phyloP scores from a whole-genome alignment of 495 filamentous ascomycete genomes.

The Hypoxylon lenormandii region DNA sequence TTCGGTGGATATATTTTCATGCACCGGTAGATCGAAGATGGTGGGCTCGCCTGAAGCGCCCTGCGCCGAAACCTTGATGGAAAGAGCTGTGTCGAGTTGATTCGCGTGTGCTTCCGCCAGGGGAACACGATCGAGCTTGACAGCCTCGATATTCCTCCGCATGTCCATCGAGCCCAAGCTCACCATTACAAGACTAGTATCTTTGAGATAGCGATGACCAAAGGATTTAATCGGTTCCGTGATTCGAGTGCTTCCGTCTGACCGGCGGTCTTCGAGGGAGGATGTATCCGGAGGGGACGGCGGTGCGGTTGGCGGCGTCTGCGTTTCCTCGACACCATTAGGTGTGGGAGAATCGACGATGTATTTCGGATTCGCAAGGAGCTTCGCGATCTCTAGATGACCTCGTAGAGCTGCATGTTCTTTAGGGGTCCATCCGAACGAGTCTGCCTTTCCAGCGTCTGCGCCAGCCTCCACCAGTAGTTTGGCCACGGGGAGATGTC shows the following conservation, averaged over 20 bases:
- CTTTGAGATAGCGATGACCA: constrained; percentile 92
- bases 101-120: constrained; percentile 88
- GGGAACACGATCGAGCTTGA: constrained; percentile 89
- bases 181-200: constrained; percentile 88
- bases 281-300: constrained; percentile 64
- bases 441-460: constrained; percentile 76
- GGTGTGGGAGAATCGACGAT: constrained; percentile 20
- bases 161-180: constrained; percentile 94
- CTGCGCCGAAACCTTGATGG: constrained; percentile 88
- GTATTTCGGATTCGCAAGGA: constrained; percentile 65
- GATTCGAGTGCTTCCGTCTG: constrained; percentile 57
- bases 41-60: constrained; percentile 87
- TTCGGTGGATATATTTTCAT: constrained; percentile 91
- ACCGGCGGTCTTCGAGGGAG: constrained; percentile 63
- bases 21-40: constrained; percentile 89
- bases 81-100: constrained; percentile 91
- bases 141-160: constrained; percentile 80
- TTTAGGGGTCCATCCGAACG: constrained; percentile 92
- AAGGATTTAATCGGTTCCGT: constrained; percentile 90
- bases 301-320: constrained; percentile 53
- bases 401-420: constrained; percentile 92
- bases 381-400: constrained; percentile 80
- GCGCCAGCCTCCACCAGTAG: constrained; percentile 80
- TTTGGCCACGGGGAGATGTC: constrained; percentile 74
- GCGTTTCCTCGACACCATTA: constrained; percentile 43